Conservation (phyloP, 176 grass and related monocot species). For the Lolium rigidum region DNA sequence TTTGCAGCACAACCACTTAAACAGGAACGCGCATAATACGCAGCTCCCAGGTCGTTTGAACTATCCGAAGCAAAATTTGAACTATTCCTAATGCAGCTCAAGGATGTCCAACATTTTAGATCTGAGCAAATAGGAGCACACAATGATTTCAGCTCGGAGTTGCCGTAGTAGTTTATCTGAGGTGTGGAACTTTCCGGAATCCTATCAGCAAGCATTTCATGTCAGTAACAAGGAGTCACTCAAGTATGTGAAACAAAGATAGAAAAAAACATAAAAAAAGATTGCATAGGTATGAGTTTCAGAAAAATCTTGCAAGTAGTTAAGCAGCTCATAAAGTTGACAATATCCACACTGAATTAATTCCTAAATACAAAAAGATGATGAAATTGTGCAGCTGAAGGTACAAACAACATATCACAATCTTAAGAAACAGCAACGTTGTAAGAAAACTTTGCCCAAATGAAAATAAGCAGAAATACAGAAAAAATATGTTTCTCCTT, state of each 20-base stretch:
- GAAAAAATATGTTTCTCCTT: neutral
- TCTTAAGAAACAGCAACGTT: neutral
- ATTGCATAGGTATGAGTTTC: neutral
- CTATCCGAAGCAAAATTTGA: neutral
- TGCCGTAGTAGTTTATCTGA: constrained; percentile 79
- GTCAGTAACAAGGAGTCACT: too few species aligned
- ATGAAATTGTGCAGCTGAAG: constrained; percentile 17
- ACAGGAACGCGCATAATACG: too few species aligned
- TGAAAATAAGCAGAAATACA: constrained; percentile 8
- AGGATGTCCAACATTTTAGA: constrained; percentile 99
- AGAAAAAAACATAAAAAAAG: constrained; percentile 5
- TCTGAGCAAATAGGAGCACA: constrained; percentile 96
- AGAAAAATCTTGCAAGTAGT: constrained; percentile 24
- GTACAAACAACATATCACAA: constrained; percentile 15
- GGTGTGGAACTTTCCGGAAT: constrained; percentile 97
- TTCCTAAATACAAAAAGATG: neutral
- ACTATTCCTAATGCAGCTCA: constrained; percentile 62
- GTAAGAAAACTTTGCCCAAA: constrained; percentile 8
- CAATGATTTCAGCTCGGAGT: constrained; percentile 88
- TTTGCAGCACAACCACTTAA: too few species aligned
- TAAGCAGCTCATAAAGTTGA: constrained; percentile 2
- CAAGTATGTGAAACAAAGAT: too few species aligned
- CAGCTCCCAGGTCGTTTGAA: too few species aligned
- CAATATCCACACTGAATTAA: constrained; percentile 13
- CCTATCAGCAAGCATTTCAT: constrained; percentile 57